Percentiles rank a stretch among this genome's conserved stretches.
phyloP scores from a whole-genome alignment of 2,329 filamentous ascomycete genomes.

The Monosporascus sp. region DNA sequence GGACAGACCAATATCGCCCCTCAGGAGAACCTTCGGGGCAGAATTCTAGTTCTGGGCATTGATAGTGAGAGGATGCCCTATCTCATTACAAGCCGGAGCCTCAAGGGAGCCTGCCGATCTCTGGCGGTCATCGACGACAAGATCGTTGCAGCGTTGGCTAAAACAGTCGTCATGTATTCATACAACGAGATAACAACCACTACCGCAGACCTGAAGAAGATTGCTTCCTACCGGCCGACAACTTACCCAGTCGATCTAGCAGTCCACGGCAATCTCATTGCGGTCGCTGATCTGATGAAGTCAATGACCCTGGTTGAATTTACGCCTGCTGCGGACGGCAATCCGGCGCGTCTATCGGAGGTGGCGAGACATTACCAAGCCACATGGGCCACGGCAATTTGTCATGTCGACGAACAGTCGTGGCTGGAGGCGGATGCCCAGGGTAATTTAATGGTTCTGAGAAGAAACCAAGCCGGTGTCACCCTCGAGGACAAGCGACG shows the following conservation, averaged over 20 bases:
- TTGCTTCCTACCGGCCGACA: constrained; percentile 73
- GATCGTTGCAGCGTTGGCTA: constrained; percentile 83
- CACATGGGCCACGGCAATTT: constrained; percentile 75
- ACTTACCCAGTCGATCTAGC: constrained; percentile 80
- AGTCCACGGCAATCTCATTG: constrained; percentile 69
- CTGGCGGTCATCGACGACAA: constrained; percentile 69
- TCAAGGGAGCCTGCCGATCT: constrained; percentile 78
- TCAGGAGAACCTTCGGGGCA: constrained; percentile 57
- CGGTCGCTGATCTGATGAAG: constrained; percentile 91
- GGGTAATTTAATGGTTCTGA: constrained; percentile 80
- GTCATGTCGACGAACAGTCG: constrained; percentile 63
- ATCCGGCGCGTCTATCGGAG: constrained; percentile 63
- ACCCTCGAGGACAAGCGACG: constrained; percentile 67
- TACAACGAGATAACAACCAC: constrained; percentile 52
- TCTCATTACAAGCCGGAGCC: constrained; percentile 60
- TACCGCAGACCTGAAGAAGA: constrained; percentile 58
- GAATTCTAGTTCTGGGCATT: constrained; percentile 81
- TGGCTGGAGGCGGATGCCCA: constrained; percentile 84
- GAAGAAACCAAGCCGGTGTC: constrained; percentile 65
- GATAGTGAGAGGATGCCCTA: constrained; percentile 69
- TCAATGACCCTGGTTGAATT: constrained; percentile 77
- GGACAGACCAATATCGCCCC: constrained; percentile 37
- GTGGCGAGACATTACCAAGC: constrained; percentile 76
- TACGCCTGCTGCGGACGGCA: constrained; percentile 48
- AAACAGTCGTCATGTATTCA: constrained; percentile 64